Conservation (phyloP, 805 yeast genomes). For the Yueomyces sp. region DNA sequence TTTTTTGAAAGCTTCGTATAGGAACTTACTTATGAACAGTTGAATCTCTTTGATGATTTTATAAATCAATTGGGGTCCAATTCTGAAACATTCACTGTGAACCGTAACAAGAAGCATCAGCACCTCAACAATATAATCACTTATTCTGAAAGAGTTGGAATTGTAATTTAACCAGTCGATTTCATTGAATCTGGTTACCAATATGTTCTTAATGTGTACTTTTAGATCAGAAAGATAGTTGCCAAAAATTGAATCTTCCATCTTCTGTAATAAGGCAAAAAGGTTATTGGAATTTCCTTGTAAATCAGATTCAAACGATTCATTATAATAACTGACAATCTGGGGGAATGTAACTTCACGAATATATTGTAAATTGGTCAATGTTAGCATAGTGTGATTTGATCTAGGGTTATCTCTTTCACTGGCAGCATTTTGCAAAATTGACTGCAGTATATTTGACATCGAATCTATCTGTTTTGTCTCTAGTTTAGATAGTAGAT, state of each 20-base stretch:
- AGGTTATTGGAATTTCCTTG: conserved; percentile 32
- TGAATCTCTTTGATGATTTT: conserved; percentile 33
- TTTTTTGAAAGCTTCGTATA: conserved; percentile 28
- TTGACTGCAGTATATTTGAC: conserved; percentile 34
- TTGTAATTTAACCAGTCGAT: conserved; percentile 31
- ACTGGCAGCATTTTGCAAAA: conserved; percentile 28
- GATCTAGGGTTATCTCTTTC: conserved; percentile 29
- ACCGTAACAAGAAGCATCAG: conserved; percentile 36
- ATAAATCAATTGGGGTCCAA: conserved; percentile 33
- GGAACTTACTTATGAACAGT: conserved; percentile 25
- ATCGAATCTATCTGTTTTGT: conserved; percentile 29
- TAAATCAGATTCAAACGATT: conserved; percentile 33
- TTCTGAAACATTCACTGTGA: conserved; percentile 36
- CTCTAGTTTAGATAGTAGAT: conserved; percentile 26
- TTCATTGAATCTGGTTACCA: conserved; percentile 27
- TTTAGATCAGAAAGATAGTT: conserved; percentile 39
- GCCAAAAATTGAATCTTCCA: conserved; percentile 41
- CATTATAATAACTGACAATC: conserved; percentile 36
- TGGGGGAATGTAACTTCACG: conserved; percentile 34
- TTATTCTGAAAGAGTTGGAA: conserved; percentile 26
- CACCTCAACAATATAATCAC: conserved; percentile 36
- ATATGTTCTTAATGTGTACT: conserved; percentile 27
- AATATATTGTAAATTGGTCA: conserved; percentile 41
- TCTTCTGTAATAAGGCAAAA: conserved; percentile 30
- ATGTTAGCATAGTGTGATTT: conserved; percentile 34